A percentile compares a stretch with the other conserved stretches of the same genome.
Conservation (phyloP, 2,329 filamentous ascomycete genomes). For the Aspergillus bombycis region DNA sequence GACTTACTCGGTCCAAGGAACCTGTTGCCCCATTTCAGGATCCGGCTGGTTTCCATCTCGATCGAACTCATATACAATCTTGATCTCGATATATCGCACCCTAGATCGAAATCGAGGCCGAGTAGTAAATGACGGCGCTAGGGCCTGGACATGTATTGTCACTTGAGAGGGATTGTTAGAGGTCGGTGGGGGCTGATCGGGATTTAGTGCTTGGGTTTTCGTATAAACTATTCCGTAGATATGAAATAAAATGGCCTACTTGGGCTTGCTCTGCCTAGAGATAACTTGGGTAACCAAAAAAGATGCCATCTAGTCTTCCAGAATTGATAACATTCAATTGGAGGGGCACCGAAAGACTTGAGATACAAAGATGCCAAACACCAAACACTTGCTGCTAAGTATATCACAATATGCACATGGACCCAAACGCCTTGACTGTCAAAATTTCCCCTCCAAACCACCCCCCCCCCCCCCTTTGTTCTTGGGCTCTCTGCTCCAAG, state of each 20-base stretch:
- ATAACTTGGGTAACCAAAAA: not conserved
- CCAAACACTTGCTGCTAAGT: slow-evolving; percentile 5
- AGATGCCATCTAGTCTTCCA: not conserved
- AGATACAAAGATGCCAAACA: slow-evolving; percentile 5
- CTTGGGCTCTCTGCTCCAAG: not conserved
- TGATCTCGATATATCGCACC: too few species aligned
- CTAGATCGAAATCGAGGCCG: too few species aligned
- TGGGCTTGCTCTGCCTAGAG: not conserved
- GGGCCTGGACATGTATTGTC: too few species aligned
- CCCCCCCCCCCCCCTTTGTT: not conserved
- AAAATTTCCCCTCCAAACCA: not conserved
- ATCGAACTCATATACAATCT: too few species aligned
- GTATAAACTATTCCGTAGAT: not conserved
- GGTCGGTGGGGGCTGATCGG: too few species aligned
- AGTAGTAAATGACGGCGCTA: too few species aligned
- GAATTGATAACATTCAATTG: not conserved
- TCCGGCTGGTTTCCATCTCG: too few species aligned
- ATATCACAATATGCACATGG: slow-evolving; percentile 7
- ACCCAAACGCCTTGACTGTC: slow-evolving; percentile 13
- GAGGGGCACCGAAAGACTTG: not conserved
- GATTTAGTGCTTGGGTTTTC: too few species aligned
- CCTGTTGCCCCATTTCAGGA: too few species aligned
- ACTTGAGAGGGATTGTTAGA: too few species aligned
- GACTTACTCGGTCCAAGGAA: too few species aligned
- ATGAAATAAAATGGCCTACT: not conserved